Base-by-base conservation (phyloP, 306 rosid species). In the Datisca glomerata region DNA sequence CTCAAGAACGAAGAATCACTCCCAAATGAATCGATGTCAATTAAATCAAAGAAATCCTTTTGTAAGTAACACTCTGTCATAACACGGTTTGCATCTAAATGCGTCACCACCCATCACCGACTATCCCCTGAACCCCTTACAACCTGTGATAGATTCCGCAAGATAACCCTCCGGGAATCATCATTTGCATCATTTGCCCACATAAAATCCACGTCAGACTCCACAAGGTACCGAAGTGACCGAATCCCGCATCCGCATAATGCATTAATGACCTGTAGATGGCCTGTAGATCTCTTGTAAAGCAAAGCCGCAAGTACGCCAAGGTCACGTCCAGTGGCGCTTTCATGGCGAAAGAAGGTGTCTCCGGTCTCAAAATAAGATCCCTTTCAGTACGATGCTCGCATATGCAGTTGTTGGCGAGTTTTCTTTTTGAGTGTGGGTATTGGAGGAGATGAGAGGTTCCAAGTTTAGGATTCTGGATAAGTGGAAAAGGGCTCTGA, bases 1-100 rank as follows among this genome's bases (percentile, higher is more conserved):
- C 95, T 64, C 58, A 89, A 50, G 59, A 89, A 89, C n/a, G 91
- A 60, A n/a, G 98, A 89, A 43, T 84, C 93, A 51, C 95, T 89
- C 12, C 95, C 93, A 67, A 83, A 89, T 7, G 93, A 80, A 70
- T 89, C 97, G 35, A 89, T 43, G 28, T 80, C 95, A 36, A 89
- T 60, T 4, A 89, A 73, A 75, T 89, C 93, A 47, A 80, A 84
- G 47, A 66, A 83, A 61, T 68, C 77, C 65, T 68, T 84, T 1
- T 63, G 65, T 44, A 89, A 12, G 61, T 84, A 89, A 45, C 82
- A 65, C 70, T 77, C 95, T 18, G 63, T 49, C 95, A 89, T 74
- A 20, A 72, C 63, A 34, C 93, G 65, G 52, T 89, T 89, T 11
- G 91, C 98, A 46, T 89, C 95, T 12, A 59, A 56, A 64, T 74